Percentiles rank a stretch among this genome's conserved stretches.
Conservation (phyloP, 2,329 filamentous ascomycete genomes). For the Lojkania enalia region DNA sequence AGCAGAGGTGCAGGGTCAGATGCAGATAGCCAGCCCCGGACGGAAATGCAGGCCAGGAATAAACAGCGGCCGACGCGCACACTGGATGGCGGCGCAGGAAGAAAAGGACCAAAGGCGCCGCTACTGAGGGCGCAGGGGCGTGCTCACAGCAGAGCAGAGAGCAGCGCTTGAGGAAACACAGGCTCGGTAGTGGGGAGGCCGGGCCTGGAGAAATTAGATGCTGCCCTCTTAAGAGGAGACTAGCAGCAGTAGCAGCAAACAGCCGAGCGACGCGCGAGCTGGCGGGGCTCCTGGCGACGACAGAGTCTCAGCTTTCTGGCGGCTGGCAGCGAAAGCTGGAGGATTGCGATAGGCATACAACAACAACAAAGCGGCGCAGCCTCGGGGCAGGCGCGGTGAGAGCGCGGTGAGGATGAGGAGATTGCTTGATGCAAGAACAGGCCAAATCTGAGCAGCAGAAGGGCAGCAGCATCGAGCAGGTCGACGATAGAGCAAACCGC, state of each 20-base stretch:
- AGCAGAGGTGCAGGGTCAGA: slow-evolving; percentile 33
- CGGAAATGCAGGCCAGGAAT: slow-evolving; percentile 22
- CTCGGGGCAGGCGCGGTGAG: slow-evolving; percentile 4
- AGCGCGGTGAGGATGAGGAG: slow-evolving; percentile 13
- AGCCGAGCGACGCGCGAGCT: slow-evolving; percentile 1
- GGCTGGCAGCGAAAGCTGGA: not conserved
- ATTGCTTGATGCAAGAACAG: slow-evolving; percentile 15
- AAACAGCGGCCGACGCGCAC: slow-evolving; percentile 22
- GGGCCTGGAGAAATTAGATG: slow-evolving; percentile 34
- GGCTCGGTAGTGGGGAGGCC: slow-evolving; percentile 20
- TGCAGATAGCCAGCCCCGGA: slow-evolving; percentile 16
- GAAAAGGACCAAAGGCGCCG: slow-evolving; percentile 15
- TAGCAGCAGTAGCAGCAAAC: too few relatives aligned
- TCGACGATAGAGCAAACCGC: not conserved
- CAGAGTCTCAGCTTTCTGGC: not conserved
- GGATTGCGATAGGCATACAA: not conserved
- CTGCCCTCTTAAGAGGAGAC: too few relatives aligned
- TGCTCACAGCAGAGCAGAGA: slow-evolving; percentile 17
- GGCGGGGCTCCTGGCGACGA: not conserved
- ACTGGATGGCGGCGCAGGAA: slow-evolving; percentile 24
- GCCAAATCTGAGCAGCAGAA: slow-evolving; percentile 14
- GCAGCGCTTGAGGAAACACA: slow-evolving; percentile 6
- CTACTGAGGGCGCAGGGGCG: slow-evolving; percentile 21
- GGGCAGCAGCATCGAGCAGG: slow-evolving; percentile 10
- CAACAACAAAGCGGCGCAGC: slow-evolving; percentile 1